phyloP scores from a whole-genome alignment of 306 rosid species.

The Arachis hypogaea region DNA sequence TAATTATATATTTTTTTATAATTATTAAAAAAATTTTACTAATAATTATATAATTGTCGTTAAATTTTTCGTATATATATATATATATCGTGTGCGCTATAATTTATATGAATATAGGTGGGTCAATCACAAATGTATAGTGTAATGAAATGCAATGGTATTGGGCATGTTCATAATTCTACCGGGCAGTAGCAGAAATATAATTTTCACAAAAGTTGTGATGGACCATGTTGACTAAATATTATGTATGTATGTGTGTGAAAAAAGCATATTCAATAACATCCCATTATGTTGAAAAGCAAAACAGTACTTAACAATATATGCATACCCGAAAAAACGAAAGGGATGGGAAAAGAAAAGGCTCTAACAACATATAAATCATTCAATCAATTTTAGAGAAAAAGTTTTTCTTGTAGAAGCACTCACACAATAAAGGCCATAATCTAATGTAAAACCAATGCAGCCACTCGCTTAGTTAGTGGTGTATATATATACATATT shows the following conservation, averaged over 20 bases:
- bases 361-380: slow-evolving; percentile 30
- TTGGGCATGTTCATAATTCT: slow-evolving; percentile 39
- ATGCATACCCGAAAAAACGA: slow-evolving; percentile 37
- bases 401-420: slow-evolving; percentile 36
- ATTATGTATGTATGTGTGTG: slow-evolving; percentile 8
- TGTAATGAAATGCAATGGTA: slow-evolving; percentile 13
- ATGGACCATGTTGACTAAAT: slow-evolving; percentile 48
- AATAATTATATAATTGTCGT: no score
- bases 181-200: neutral
- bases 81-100: slow-evolving; percentile 17
- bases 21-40: no score
- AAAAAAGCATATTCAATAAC: slow-evolving; percentile 34
- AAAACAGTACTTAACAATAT: slow-evolving; percentile 30
- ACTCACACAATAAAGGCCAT: slow-evolving; percentile 37
- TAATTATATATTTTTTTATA: no score
- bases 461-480: neutral
- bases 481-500: slow-evolving; percentile 18
- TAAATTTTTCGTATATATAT: no score
- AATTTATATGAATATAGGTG: slow-evolving; percentile 30
- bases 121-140: slow-evolving; percentile 42
- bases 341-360: slow-evolving; percentile 41
- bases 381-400: slow-evolving; percentile 31
- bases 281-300: slow-evolving; percentile 40
- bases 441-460: slow-evolving; percentile 29
- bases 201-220: slow-evolving; percentile 46